Percentiles rank a stretch among this genome's conserved stretches.
Evolutionary conservation across 805 yeast genomes (phyloP).

Genomic region (Metahyphopichia silvanorum): DNA sequence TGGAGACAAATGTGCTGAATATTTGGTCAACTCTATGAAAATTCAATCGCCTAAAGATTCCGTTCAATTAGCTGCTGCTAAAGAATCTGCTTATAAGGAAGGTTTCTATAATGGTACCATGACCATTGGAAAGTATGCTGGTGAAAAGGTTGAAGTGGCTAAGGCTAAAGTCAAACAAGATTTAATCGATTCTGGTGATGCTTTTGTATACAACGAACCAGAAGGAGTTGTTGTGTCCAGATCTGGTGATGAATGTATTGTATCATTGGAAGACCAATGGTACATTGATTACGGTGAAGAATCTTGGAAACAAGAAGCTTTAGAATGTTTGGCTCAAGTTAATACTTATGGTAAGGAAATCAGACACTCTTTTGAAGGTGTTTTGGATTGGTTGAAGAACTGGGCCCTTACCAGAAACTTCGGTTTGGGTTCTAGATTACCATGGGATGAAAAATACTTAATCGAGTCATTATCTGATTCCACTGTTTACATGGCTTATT

Average conservation of each 20-base stretch:
- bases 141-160: constrained; percentile 87
- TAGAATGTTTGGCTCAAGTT: constrained; percentile 74
- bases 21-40: constrained; percentile 78
- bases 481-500: constrained; percentile 92
- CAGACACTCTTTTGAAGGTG: constrained; percentile 88
- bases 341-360: constrained; percentile 80
- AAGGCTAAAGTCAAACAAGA: constrained; percentile 85
- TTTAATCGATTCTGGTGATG: constrained; percentile 70
- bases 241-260: constrained; percentile 96
- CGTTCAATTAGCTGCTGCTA: constrained; percentile 83
- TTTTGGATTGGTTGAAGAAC: constrained; percentile 91
- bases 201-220: constrained; percentile 92
- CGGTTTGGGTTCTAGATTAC: constrained; percentile 91
- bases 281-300: constrained; percentile 96
- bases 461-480: constrained; percentile 96
- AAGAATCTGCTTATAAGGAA: constrained; percentile 93
- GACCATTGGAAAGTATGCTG: constrained; percentile 77
- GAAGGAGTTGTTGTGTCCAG: constrained; percentile 87
- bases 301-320: constrained; percentile 77
- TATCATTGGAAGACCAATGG: constrained; percentile 98
- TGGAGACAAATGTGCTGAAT: constrained; percentile 87
- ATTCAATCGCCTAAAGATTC: constrained; percentile 94
- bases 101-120: constrained; percentile 89
- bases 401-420: constrained; percentile 98
- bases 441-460: constrained; percentile 93